These are phyloP conservation scores for Pleurotus tuoliensis DNA, from an alignment of 768 basidiomycete species.

Conservation along the genomic window DNA sequence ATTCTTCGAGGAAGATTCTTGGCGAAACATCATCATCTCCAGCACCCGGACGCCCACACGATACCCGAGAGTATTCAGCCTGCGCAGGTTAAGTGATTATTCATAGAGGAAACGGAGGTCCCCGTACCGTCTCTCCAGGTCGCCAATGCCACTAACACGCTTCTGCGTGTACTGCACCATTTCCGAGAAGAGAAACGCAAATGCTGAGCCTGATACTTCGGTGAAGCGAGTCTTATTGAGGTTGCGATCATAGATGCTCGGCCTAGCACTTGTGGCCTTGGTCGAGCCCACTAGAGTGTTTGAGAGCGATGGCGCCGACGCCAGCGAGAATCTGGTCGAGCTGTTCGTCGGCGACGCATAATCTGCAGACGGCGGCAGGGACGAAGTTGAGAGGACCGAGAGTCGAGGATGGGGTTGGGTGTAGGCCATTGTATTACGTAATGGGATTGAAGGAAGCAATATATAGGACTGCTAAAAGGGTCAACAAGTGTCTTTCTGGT, in stretches of 20 bases:
- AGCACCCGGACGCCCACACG: conserved; percentile 85
- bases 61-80: conserved; percentile 90
- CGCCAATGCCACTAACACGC: conserved; percentile 90
- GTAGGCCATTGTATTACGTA: conserved; percentile 39
- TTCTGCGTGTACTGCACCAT: conserved; percentile 96
- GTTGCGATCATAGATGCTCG: conserved; percentile 85
- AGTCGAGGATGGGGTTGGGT: conserved; percentile 63
- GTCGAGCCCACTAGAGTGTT: conserved; percentile 33
- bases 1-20: conserved; percentile 75
- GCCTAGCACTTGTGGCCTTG: conserved; percentile 42
- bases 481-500: neutral
- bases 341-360: conserved; percentile 52
- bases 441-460: neutral
- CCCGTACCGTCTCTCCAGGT: conserved; percentile 82
- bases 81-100: conserved; percentile 25
- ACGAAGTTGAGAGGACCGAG: conserved; percentile 62
- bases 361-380: conserved; percentile 45
- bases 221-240: conserved; percentile 82
- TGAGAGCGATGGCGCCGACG: conserved; percentile 45
- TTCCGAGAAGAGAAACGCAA: conserved; percentile 90
- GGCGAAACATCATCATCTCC: conserved; percentile 80
- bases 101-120: conserved; percentile 5
- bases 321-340: conserved; percentile 70
- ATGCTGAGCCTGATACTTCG: conserved; percentile 82
- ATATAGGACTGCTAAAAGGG: neutral